These are phyloP conservation scores for Camillea tinctor DNA, from an alignment of 2,329 filamentous ascomycete genomes.

Conservation along the genomic window DNA sequence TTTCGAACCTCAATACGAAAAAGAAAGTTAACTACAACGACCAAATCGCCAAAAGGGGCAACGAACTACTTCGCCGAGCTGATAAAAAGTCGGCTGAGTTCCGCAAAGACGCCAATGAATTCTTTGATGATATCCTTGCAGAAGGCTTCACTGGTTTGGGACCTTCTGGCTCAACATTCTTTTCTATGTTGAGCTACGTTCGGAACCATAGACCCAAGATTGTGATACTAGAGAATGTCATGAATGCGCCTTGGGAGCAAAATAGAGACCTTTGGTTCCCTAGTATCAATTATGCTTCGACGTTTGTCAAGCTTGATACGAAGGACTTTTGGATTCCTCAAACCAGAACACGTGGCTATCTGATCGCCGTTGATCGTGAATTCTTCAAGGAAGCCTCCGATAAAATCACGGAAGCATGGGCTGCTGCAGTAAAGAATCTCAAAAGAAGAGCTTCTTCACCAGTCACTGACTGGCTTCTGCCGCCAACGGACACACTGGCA, in stretches of 20 bases:
- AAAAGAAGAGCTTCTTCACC: constrained; percentile 60
- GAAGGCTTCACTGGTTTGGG: constrained; percentile 59
- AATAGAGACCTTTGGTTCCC: constrained; percentile 42
- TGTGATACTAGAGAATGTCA: constrained; percentile 72
- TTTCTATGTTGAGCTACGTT: constrained; percentile 58
- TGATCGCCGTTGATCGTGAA: constrained; percentile 52
- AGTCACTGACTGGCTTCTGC: constrained; percentile 59
- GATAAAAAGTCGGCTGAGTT: not conserved
- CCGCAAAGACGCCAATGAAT: not conserved
- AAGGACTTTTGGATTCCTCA: constrained; percentile 75
- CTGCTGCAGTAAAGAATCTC: constrained; percentile 43
- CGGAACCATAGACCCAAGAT: constrained; percentile 56
- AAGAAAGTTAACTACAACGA: constrained; percentile 25
- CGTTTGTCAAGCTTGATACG: constrained; percentile 56
- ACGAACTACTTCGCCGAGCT: constrained; percentile 9
- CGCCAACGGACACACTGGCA: constrained; percentile 53
- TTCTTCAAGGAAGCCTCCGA: constrained; percentile 28
- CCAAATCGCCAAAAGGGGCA: constrained; percentile 40
- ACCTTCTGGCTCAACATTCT: constrained; percentile 66
- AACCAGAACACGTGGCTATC: constrained; percentile 60
- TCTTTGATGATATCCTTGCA: constrained; percentile 48
- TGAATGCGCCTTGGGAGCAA: constrained; percentile 55
- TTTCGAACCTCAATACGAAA: constrained; percentile 59
- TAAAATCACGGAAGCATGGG: constrained; percentile 41
- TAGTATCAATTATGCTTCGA: constrained; percentile 54